Evolutionary conservation across 1,139 yeast species (phyloP).

Genomic region (Taphrina pruni): DNA sequence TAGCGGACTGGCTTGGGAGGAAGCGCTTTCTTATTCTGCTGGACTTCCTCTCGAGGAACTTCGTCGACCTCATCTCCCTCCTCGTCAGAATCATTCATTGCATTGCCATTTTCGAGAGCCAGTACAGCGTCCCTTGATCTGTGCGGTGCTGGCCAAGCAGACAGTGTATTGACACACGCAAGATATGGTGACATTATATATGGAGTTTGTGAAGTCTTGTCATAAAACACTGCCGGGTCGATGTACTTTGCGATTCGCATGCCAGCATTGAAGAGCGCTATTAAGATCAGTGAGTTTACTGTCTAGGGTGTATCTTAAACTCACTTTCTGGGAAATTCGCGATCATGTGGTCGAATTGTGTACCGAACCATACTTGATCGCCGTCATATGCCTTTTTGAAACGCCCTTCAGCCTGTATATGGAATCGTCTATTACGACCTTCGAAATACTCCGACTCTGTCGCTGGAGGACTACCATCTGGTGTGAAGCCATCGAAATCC

Average conservation of each 20-base stretch:
- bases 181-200: conserved; percentile 44
- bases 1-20: conserved; percentile 35
- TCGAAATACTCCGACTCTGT: conserved; percentile 38
- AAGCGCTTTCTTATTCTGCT: conserved; percentile 19
- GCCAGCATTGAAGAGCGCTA: conserved; percentile 43
- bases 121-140: conserved; percentile 42
- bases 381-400: conserved; percentile 42
- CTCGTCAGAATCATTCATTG: conserved; percentile 31
- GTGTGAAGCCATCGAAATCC: conserved; percentile 43
- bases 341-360: conserved; percentile 44
- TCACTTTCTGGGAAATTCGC: conserved; percentile 42
- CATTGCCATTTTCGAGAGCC: conserved; percentile 34
- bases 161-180: conserved; percentile 43
- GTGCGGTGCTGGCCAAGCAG: conserved; percentile 44
- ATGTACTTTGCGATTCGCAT: conserved; percentile 44
- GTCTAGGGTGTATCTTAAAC: not conserved
- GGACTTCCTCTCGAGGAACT: conserved; percentile 29
- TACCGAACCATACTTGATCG: conserved; percentile 42
- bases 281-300: not conserved
- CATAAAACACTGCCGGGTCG: conserved; percentile 44
- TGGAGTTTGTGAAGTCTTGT: conserved; percentile 36
- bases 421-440: conserved; percentile 43
- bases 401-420: conserved; percentile 44
- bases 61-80: conserved; percentile 31
- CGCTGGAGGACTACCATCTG: conserved; percentile 42